phyloP scores from a whole-genome alignment of 495 filamentous ascomycete genomes.

The Penicillium mononematosum region DNA sequence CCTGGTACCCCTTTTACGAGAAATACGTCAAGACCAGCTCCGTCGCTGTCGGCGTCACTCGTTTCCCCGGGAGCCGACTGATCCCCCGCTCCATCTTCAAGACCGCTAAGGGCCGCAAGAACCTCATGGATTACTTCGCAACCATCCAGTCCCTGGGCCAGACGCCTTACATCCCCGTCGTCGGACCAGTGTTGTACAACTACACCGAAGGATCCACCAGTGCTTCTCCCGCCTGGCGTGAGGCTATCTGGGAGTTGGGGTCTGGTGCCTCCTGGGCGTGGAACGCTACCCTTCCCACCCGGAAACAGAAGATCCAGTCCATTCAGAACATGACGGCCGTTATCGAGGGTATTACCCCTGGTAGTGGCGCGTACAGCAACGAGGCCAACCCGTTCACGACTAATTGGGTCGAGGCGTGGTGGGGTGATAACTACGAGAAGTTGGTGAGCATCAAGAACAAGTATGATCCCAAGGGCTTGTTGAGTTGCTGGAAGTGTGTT shows the following conservation, averaged over 20 bases:
- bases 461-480: neutral
- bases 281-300: neutral
- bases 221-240: conserved; percentile 46
- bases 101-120: conserved; percentile 28
- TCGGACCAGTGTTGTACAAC: conserved; percentile 16
- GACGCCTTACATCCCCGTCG: neutral
- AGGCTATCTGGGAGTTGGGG: conserved; percentile 40
- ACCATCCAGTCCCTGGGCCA: neutral
- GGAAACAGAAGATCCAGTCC: neutral
- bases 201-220: conserved; percentile 35
- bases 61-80: conserved; percentile 38
- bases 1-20: conserved; percentile 34
- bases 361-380: conserved; percentile 47
- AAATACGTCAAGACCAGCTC: conserved; percentile 36
- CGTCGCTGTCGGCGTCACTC: conserved; percentile 30
- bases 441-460: neutral
- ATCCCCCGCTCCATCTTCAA: conserved; percentile 32
- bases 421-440: neutral
- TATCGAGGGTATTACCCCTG: conserved; percentile 41
- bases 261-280: conserved; percentile 22
- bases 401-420: conserved; percentile 43
- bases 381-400: conserved; percentile 47
- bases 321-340: conserved; percentile 3
- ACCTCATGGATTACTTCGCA: conserved; percentile 16
- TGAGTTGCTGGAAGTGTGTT: neutral